Percentiles rank a stretch among this genome's conserved stretches.
phyloP scores from a whole-genome alignment of 805 yeast species.

The Huiozyma sinensis region DNA sequence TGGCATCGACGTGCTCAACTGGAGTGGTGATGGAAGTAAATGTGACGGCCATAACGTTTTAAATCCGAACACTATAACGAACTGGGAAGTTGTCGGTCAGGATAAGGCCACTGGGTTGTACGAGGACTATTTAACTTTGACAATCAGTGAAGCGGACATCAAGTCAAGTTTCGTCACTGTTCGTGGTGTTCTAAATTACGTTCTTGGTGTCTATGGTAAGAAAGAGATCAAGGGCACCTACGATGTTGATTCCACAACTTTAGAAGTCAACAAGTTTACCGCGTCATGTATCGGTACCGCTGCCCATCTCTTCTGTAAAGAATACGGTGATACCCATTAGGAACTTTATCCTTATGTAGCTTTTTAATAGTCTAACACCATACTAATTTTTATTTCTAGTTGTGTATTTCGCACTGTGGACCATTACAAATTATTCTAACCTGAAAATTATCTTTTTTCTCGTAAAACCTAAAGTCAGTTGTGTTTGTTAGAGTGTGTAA shows the following conservation, averaged over 20 bases:
- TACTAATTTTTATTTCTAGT: too few species aligned
- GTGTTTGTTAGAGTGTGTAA: too few species aligned
- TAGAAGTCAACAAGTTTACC: neutral
- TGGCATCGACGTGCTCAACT: slow-evolving; percentile 5
- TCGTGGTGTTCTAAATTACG: slow-evolving; percentile 27
- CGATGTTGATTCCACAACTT: too few species aligned
- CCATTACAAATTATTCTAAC: too few species aligned
- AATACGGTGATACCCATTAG: neutral
- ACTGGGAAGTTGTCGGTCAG: slow-evolving; percentile 8
- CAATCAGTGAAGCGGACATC: slow-evolving; percentile 30
- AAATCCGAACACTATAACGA: slow-evolving; percentile 16
- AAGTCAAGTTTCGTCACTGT: slow-evolving; percentile 26
- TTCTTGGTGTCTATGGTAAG: slow-evolving; percentile 5
- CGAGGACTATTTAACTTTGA: slow-evolving; percentile 31
- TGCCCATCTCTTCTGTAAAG: neutral
- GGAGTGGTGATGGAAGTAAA: slow-evolving; percentile 4
- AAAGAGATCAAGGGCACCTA: too few species aligned
- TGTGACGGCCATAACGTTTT: slow-evolving; percentile 5
- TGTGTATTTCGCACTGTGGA: too few species aligned
- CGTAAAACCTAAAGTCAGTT: too few species aligned
- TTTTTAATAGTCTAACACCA: too few species aligned
- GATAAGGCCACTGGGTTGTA: slow-evolving; percentile 6
- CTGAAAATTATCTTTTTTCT: too few species aligned
- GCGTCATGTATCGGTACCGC: neutral
- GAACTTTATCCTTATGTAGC: too few species aligned